These are phyloP conservation scores for Fusarium newnesense DNA, from an alignment of 2,329 filamentous ascomycete species.

Conservation along the genomic window DNA sequence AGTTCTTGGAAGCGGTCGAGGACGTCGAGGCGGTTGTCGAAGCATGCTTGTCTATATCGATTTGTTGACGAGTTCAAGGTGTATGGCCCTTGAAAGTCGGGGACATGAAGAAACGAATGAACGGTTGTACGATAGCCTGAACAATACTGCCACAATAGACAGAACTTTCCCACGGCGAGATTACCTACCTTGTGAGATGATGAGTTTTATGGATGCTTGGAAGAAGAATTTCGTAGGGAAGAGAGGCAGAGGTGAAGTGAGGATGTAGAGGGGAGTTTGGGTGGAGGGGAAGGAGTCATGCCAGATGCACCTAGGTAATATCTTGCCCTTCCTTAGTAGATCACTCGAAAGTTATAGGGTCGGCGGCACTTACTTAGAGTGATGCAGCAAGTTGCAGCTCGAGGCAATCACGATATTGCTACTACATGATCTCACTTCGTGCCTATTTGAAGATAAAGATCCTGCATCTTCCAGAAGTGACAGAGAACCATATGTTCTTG, in stretches of 20 bases:
- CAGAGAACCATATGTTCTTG: neutral
- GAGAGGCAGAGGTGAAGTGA: constrained; percentile 27
- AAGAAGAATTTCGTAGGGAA: constrained; percentile 34
- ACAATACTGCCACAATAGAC: constrained; percentile 21
- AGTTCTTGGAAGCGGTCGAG: constrained; percentile 9
- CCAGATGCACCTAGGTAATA: neutral
- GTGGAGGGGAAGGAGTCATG: constrained; percentile 38
- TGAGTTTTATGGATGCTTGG: constrained; percentile 38
- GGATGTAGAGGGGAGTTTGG: constrained; percentile 6
- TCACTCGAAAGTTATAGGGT: neutral
- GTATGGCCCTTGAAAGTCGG: neutral
- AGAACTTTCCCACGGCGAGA: neutral
- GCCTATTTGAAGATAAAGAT: neutral
- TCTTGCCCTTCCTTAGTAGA: neutral
- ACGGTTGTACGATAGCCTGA: constrained; percentile 20
- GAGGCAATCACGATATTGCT: neutral
- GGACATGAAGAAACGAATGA: constrained; percentile 35
- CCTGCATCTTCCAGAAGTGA: neutral
- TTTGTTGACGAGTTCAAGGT: neutral
- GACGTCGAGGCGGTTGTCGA: constrained; percentile 14
- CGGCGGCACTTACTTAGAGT: neutral
- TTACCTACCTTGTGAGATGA: constrained; percentile 16
- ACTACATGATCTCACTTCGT: neutral
- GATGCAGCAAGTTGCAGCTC: neutral
- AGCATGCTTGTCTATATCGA: constrained; percentile 19